phyloP scores from a whole-genome alignment of 2,329 filamentous ascomycete genomes.

The Pseudogymnoascus sp. region DNA sequence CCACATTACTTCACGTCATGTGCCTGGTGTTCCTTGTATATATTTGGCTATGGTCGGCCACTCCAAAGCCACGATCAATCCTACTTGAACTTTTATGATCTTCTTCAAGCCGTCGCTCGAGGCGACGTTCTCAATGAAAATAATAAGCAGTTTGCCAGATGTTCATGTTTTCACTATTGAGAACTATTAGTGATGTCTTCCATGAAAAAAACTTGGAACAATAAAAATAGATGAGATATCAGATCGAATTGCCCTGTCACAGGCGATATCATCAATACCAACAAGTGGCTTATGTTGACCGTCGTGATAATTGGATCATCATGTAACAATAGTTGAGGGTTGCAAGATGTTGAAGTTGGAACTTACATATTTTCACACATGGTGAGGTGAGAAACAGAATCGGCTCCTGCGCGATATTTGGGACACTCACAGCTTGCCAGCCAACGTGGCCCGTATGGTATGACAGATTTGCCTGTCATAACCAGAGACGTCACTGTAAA shows the following conservation, averaged over 20 bases:
- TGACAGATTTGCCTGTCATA: conserved; percentile 16
- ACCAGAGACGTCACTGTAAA: conserved; percentile 17
- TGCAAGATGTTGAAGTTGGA: conserved; percentile 10
- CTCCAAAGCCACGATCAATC: background rate
- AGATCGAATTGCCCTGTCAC: conserved; percentile 57
- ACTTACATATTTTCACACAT: conserved; percentile 10
- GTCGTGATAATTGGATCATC: conserved; percentile 78
- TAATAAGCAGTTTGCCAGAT: conserved; percentile 1
- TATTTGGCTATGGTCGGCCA: background rate
- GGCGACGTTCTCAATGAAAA: conserved; percentile 10
- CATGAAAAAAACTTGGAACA: conserved; percentile 11
- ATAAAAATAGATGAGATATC: conserved; percentile 19
- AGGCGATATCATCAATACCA: conserved; percentile 73
- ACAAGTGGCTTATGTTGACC: conserved; percentile 69
- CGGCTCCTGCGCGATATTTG: conserved; percentile 17
- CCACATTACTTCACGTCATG: background rate
- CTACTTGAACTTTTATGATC: background rate
- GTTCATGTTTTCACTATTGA: conserved; percentile 1
- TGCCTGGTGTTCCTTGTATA: background rate
- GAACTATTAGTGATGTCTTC: background rate
- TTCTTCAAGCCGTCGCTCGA: conserved; percentile 1
- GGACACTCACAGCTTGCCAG: background rate
- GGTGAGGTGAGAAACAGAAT: conserved; percentile 14
- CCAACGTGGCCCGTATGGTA: background rate
- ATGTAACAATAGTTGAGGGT: conserved; percentile 36